phyloP scores from a whole-genome alignment of 345 rosid species.

The Psidium guajava region DNA sequence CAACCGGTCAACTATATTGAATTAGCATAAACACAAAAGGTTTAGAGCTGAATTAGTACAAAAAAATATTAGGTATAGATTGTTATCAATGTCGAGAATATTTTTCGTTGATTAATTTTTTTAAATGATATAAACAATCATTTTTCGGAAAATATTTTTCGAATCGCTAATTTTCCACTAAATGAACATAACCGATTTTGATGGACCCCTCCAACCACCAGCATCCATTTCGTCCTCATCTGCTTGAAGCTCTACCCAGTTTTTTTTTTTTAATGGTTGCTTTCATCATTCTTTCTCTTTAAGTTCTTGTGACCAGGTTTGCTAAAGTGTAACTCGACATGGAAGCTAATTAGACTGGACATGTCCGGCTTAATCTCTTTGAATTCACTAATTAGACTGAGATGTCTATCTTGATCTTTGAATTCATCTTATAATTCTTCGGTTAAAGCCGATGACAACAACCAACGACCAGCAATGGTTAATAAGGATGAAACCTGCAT shows the following conservation, averaged over 20 bases:
- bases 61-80: no score
- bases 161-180: no score
- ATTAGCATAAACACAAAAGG: no score
- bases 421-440: background rate
- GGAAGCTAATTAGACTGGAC: background rate
- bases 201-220: background rate
- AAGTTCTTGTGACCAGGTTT: background rate
- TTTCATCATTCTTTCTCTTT: background rate
- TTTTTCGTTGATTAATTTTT: no score
- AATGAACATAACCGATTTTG: background rate
- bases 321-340: background rate
- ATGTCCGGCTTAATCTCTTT: background rate
- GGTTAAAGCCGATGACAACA: background rate
- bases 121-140: no score
- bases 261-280: background rate
- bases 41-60: no score
- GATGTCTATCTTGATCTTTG: background rate
- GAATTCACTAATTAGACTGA: background rate
- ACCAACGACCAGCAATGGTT: no score
- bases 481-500: background rate
- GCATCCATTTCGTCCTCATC: background rate
- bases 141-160: no score
- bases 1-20: no score
- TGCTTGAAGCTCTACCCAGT: background rate
- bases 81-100: no score